A percentile compares a stretch with the other conserved stretches of the same genome.
Evolutionary conservation across 495 filamentous ascomycete species (phyloP).

Genomic region (Talaromyces borbonicus): DNA sequence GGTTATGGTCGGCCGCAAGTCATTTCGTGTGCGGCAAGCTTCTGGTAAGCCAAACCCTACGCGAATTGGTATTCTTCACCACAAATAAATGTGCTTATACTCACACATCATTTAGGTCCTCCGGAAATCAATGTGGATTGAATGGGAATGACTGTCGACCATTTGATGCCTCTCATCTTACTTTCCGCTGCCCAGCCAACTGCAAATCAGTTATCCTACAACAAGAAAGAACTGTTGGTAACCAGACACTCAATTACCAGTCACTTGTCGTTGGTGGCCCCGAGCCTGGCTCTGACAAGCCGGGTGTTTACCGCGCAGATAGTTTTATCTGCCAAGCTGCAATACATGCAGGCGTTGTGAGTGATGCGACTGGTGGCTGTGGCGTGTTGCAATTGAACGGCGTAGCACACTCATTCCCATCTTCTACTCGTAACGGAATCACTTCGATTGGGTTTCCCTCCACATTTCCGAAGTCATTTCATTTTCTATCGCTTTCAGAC

Average conservation of each 20-base stretch:
- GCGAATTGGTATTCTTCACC: too few relatives aligned
- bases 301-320: constrained; percentile 62
- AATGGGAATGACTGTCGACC: constrained; percentile 76
- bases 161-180: constrained; percentile 55
- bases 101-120: constrained; percentile 42
- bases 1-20: constrained; percentile 56
- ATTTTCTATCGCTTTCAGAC: constrained; percentile 43
- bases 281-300: constrained; percentile 24
- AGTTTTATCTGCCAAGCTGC: constrained; percentile 76
- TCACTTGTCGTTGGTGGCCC: constrained; percentile 70
- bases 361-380: constrained; percentile 61
- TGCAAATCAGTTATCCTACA: constrained; percentile 56
- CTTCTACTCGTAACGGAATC: constrained; percentile 54
- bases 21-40: constrained; percentile 56
- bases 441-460: constrained; percentile 60
- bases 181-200: constrained; percentile 74
- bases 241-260: constrained; percentile 58
- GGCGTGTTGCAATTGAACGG: constrained; percentile 64
- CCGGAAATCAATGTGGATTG: constrained; percentile 65
- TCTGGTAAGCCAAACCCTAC: constrained; percentile 35
- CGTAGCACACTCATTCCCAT: constrained; percentile 49
- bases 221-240: constrained; percentile 66
- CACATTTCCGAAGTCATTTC: constrained; percentile 66
- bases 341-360: constrained; percentile 67
- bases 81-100: too few relatives aligned